These are phyloP conservation scores for Populus deltoides DNA, from an alignment of 345 rosid species.

Conservation along the genomic window DNA sequence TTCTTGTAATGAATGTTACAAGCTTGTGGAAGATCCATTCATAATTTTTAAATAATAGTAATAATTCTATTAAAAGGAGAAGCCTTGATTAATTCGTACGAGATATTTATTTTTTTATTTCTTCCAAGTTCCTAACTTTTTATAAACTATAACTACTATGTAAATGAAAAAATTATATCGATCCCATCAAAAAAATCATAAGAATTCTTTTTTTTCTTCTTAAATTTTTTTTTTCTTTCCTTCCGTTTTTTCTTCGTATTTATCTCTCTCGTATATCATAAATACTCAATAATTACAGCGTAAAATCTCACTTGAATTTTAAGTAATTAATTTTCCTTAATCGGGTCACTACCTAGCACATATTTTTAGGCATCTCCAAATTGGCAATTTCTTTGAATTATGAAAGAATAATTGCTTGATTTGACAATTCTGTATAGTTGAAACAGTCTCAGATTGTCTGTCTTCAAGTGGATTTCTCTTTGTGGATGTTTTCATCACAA, in stretches of 20 bases:
- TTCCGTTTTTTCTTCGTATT: no score
- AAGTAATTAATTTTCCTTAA: not conserved
- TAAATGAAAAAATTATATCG: no score
- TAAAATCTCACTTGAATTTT: no score
- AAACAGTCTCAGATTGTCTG: constrained; percentile 4
- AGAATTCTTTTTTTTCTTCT: no score
- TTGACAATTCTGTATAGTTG: not conserved
- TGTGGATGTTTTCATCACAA: not conserved
- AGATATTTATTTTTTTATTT: no score
- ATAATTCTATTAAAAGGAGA: not conserved
- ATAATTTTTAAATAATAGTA: no score
- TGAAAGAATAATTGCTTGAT: not conserved
- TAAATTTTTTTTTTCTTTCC: no score
- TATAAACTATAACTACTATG: no score
- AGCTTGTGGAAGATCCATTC: not conserved
- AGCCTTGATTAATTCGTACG: not conserved
- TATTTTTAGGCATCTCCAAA: not conserved
- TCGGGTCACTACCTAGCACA: not conserved
- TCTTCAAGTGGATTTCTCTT: not conserved
- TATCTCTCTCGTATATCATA: no score
- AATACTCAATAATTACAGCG: no score
- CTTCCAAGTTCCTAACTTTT: no score
- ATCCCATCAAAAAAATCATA: no score
- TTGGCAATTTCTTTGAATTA: not conserved
- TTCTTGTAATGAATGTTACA: not conserved